Evolutionary conservation across 495 filamentous ascomycete species (phyloP), one percentile per base, ranked within the genome.

Genomic region (Evansstolkia leycettana): DNA sequence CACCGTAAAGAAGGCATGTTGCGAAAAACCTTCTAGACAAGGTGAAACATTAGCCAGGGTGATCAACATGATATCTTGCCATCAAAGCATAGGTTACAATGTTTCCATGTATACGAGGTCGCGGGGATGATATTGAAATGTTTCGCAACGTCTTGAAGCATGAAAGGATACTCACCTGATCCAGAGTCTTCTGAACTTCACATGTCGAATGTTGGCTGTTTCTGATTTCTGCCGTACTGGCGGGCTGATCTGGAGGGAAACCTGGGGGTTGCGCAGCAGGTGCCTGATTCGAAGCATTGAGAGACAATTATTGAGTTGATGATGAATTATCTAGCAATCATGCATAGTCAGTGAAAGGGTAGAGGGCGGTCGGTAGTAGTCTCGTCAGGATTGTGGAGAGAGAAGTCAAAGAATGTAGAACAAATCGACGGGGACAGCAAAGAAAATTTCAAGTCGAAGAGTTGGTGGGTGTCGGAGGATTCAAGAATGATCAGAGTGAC

Each of bases 111-210:
- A n/a, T n/a, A n/a, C n/a, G n/a, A n/a, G n/a, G n/a, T n/a, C n/a
- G n/a, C n/a, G n/a, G n/a, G n/a, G n/a, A n/a, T n/a, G n/a, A n/a
- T n/a, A 9, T 10, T 4, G 3, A 10, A 7, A 25, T 15, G n/a
- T 8, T 5, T 12, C 17, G 10, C 8, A 27, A 31, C 9, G 2
- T 37, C 15, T n/a, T 15, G 15, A 31, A 20, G 11, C 14, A 10
- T 11, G 16, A 16, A 35, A 39, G 4, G 17, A 3, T 17, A 38
- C 52, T 36, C 31, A 65, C 62, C 54, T 55, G 16, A 63, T 37
- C 62, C 59, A 58, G 19, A 56, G 62, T 42, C 54, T 54, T 36
- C 48, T 52, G 35, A 65, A 51, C 31, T 47, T 56, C 40, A 64
- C 58, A 48, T 52, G 53, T 12, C 50, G 57, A n/a, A 59, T 34